Conservation (phyloP, 2,329 filamentous ascomycete genomes). For the Aschersonia sp. region DNA sequence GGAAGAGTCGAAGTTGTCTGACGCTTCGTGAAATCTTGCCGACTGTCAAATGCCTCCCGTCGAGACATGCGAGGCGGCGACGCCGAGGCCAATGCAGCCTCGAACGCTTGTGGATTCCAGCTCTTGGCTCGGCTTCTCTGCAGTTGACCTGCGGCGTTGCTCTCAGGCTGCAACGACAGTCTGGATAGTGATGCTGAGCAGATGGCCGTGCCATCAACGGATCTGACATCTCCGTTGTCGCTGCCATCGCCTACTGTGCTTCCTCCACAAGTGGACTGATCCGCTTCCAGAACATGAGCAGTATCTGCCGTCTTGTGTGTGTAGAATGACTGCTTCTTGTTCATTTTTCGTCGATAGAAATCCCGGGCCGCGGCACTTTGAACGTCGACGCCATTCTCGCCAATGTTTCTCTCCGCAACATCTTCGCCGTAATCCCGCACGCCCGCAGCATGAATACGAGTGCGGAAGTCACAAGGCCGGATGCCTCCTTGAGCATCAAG, state of each 20-base stretch:
- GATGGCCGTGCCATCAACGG: neutral
- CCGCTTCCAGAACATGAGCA: neutral
- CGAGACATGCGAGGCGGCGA: neutral
- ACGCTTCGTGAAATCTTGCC: neutral
- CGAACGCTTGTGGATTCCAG: neutral
- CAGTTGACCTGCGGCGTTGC: neutral
- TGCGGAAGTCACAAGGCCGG: slow-evolving; percentile 28
- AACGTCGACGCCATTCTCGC: slow-evolving; percentile 17
- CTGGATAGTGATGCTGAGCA: neutral
- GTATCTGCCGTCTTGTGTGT: neutral
- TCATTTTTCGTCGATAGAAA: slow-evolving; percentile 11
- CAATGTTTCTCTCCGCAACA: slow-evolving; percentile 43
- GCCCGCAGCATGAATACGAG: slow-evolving; percentile 30
- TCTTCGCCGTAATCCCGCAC: slow-evolving; percentile 42
- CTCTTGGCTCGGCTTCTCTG: neutral
- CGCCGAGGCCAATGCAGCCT: neutral
- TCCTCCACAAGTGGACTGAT: neutral
- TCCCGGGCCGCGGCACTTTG: slow-evolving; percentile 16
- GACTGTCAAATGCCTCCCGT: neutral
- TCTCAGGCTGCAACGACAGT: neutral
- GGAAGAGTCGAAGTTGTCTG: neutral
- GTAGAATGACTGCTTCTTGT: neutral
- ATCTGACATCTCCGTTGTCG: slow-evolving; percentile 1
- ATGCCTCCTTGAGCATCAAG: slow-evolving; percentile 21
- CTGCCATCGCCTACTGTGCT: slow-evolving; percentile 1